Evolutionary conservation across 129 eudicot genomes (phyloP).

Genomic region (Arctium minus): DNA sequence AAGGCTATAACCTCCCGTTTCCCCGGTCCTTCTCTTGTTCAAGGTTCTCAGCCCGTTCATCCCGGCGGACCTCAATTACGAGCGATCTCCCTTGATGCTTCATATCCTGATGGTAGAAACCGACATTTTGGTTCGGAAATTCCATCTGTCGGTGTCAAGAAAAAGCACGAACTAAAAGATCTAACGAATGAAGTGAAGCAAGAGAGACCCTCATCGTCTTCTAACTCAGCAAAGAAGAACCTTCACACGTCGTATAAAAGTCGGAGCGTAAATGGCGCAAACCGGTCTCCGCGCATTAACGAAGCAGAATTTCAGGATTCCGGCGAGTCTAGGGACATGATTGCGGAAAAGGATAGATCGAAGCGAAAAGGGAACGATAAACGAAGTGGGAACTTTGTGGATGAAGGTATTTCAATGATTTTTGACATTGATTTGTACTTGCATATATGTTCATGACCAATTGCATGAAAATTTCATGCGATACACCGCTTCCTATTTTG

Average conservation of each 20-base stretch:
- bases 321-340: constrained; percentile 33
- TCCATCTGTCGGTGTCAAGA: constrained; percentile 42
- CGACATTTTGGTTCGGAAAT: constrained; percentile 25
- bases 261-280: constrained; percentile 35
- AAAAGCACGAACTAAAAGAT: constrained; percentile 43
- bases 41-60: constrained; percentile 35
- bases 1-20: constrained; percentile 24
- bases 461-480: constrained; percentile 6
- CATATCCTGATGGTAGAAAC: constrained; percentile 21
- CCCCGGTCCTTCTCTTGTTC: constrained; percentile 36
- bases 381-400: constrained; percentile 24
- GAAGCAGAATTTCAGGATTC: constrained; percentile 45
- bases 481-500: neutral
- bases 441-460: neutral
- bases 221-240: constrained; percentile 54
- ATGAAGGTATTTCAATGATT: constrained; percentile 48
- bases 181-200: constrained; percentile 26
- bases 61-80: constrained; percentile 35
- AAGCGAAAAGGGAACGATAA: constrained; percentile 34
- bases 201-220: constrained; percentile 39
- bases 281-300: constrained; percentile 42
- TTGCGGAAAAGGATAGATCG: constrained; percentile 36
- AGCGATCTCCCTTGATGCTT: constrained; percentile 30
- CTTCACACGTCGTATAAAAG: constrained; percentile 38
- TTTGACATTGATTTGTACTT: neutral